Evolutionary conservation across 1,284 basidiomycete species (phyloP).

Genomic region (Ustilago hordei): DNA sequence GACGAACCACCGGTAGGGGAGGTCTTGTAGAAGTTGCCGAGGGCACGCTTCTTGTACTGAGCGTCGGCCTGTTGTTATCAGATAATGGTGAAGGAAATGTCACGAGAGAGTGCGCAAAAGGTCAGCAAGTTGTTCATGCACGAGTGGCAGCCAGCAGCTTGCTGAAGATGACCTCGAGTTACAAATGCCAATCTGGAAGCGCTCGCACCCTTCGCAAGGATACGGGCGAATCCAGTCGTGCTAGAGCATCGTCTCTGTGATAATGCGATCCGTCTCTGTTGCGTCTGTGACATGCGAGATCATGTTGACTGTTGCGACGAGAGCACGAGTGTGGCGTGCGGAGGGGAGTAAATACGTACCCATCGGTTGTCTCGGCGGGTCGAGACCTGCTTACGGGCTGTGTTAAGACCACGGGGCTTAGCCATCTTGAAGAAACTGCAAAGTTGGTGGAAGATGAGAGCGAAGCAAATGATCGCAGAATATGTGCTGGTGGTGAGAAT

Average conservation of each 20-base stretch:
- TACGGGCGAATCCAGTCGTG: background rate
- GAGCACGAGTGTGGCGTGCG: background rate
- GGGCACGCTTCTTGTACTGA: slow-evolving; percentile 98
- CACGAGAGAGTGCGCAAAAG: background rate
- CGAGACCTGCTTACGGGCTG: slow-evolving; percentile 97
- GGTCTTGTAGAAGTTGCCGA: slow-evolving; percentile 99
- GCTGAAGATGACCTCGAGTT: background rate
- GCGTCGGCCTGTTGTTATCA: slow-evolving; percentile 84
- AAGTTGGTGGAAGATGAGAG: background rate
- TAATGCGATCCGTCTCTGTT: background rate
- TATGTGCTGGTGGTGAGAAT: slow-evolving; percentile 22
- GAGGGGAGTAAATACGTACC: slow-evolving; percentile 69
- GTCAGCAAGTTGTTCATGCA: slow-evolving; percentile 16
- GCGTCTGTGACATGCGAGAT: background rate
- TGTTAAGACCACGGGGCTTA: slow-evolving; percentile 97
- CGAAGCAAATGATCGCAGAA: slow-evolving; percentile 6
- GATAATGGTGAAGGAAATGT: background rate
- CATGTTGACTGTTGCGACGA: background rate
- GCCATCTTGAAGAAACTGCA: slow-evolving; percentile 62
- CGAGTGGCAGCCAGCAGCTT: background rate
- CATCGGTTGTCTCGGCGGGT: slow-evolving; percentile 96
- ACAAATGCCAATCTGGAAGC: background rate
- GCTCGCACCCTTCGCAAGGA: background rate
- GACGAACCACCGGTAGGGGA: slow-evolving; percentile 99
- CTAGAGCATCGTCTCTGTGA: background rate